Conservation (phyloP, 306 rosid species). For the Sphenostylis stenocarpa region DNA sequence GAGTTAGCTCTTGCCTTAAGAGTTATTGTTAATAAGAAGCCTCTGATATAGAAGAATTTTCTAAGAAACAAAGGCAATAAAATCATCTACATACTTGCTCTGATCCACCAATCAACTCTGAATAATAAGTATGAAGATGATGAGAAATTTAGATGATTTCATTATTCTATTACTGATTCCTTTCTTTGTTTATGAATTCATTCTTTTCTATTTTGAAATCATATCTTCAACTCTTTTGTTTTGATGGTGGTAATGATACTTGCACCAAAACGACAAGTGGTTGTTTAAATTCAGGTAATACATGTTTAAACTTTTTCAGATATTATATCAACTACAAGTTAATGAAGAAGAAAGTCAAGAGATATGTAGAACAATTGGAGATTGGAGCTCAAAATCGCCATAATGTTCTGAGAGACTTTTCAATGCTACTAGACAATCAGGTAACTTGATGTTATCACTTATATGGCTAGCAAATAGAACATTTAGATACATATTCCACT, state of each 20-base stretch:
- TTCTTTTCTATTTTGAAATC: neutral
- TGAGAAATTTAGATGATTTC: neutral
- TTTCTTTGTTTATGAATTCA: neutral
- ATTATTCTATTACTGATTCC: neutral
- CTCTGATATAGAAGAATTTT: neutral
- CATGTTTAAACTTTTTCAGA: conserved; percentile 44
- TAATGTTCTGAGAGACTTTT: conserved; percentile 73
- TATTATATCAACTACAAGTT: conserved; percentile 74
- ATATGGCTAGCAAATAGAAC: neutral
- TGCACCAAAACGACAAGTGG: neutral
- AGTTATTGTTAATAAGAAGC: neutral
- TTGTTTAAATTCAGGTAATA: neutral
- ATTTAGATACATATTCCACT: neutral
- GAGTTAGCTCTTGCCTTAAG: neutral
- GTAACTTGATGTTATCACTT: conserved; percentile 27
- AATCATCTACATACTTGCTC: neutral
- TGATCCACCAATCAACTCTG: neutral
- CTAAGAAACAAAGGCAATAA: neutral
- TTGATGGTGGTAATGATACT: neutral
- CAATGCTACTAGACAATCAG: conserved; percentile 69
- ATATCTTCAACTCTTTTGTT: neutral
- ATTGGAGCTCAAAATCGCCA: conserved; percentile 60
- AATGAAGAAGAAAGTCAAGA: conserved; percentile 80
- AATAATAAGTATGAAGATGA: neutral
- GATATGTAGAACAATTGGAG: conserved; percentile 62